phyloP scores from a whole-genome alignment of 768 basidiomycete genomes.

The Suillus spraguei region DNA sequence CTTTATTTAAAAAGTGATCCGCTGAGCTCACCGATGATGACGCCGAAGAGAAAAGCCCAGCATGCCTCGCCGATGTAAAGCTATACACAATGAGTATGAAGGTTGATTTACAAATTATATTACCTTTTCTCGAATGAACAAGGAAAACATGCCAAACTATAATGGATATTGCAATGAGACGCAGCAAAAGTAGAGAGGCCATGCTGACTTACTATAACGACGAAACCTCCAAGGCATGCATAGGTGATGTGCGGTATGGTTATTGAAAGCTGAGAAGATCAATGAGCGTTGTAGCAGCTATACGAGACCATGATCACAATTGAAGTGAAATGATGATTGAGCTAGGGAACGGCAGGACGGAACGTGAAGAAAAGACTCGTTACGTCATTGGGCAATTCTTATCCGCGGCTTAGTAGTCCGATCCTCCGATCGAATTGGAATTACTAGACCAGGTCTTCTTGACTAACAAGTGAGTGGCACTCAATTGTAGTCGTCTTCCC shows the following conservation, averaged over 20 bases:
- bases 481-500: too few relatives aligned
- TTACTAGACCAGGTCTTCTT: too few relatives aligned
- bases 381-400: too few relatives aligned
- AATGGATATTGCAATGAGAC: background rate
- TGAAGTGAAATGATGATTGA: too few relatives aligned
- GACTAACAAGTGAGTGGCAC: too few relatives aligned
- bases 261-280: conserved; percentile 39
- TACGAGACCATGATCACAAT: too few relatives aligned
- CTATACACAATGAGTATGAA: conserved; percentile 33
- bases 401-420: too few relatives aligned
- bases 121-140: conserved; percentile 87
- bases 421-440: too few relatives aligned
- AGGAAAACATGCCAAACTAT: conserved; percentile 94
- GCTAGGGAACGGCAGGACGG: too few relatives aligned
- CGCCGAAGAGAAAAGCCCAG: conserved; percentile 92
- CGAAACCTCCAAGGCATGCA: conserved; percentile 79
- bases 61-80: conserved; percentile 96
- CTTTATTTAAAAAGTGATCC: conserved; percentile 7
- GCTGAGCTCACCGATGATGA: conserved; percentile 71
- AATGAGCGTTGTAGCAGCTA: conserved; percentile 10
- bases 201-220: conserved; percentile 61
- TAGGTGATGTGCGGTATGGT: conserved; percentile 76
- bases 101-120: conserved; percentile 1
- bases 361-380: too few relatives aligned
- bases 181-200: background rate